These are phyloP conservation scores for Cryoendolithus antarcticus DNA, from an alignment of 2,329 filamentous ascomycete species.

Conservation along the genomic window DNA sequence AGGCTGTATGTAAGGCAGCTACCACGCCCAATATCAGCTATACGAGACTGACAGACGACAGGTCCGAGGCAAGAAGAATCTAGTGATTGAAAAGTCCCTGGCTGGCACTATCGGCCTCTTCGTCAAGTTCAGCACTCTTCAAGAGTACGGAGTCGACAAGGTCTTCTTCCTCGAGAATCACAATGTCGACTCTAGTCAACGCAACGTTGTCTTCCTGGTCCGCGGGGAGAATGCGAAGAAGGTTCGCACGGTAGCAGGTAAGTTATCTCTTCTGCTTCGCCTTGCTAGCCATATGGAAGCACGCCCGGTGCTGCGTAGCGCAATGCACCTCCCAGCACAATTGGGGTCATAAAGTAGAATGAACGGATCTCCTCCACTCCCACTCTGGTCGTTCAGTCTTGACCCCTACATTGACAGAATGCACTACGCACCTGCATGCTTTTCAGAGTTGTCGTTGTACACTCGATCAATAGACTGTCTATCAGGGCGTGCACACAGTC, in stretches of 20 bases:
- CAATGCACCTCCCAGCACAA: neutral
- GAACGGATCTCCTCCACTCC: slow-evolving; percentile 35
- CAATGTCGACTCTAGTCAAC: slow-evolving; percentile 87
- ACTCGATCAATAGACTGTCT: too few species aligned
- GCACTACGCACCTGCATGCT: too few species aligned
- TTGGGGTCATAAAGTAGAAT: slow-evolving; percentile 50
- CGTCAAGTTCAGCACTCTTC: slow-evolving; percentile 86
- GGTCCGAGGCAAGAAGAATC: slow-evolving; percentile 97
- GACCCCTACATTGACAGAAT: slow-evolving; percentile 20
- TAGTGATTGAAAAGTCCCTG: slow-evolving; percentile 82
- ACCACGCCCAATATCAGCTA: neutral
- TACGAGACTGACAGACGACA: slow-evolving; percentile 28
- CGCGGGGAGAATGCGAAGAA: slow-evolving; percentile 79
- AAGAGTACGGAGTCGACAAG: slow-evolving; percentile 96
- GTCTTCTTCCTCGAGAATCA: slow-evolving; percentile 94
- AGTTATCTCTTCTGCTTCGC: slow-evolving; percentile 13
- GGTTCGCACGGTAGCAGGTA: slow-evolving; percentile 80
- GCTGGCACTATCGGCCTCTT: slow-evolving; percentile 82
- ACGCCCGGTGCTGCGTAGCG: slow-evolving; percentile 1
- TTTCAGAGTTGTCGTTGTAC: too few species aligned
- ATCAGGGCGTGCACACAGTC: too few species aligned
- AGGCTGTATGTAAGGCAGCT: slow-evolving; percentile 65
- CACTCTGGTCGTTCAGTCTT: slow-evolving; percentile 41
- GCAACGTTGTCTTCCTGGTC: slow-evolving; percentile 88
- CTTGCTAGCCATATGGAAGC: neutral